A percentile compares a stretch with the other conserved stretches of the same genome.
Conservation (phyloP, 1,284 basidiomycete species). For the Ceratorhiza oryzae-sativae region DNA sequence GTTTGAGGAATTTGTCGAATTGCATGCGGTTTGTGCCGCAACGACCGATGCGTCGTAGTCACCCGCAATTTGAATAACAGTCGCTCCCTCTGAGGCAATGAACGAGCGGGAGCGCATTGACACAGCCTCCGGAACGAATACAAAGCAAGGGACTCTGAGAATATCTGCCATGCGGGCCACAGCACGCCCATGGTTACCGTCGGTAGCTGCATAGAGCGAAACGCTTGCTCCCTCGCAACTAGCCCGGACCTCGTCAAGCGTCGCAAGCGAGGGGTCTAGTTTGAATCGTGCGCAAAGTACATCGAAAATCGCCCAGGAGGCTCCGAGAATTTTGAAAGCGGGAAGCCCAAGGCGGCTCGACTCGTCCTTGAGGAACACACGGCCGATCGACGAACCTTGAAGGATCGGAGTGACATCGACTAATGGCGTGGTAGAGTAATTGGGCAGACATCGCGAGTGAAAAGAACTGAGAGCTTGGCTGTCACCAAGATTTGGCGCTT, state of each 20-base stretch:
- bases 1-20: neutral
- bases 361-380: constrained; percentile 41
- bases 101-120: constrained; percentile 16
- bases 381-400: constrained; percentile 22
- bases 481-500: too few species aligned
- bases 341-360: constrained; percentile 38
- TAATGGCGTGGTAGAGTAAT: constrained; percentile 33
- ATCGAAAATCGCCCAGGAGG: constrained; percentile 40
- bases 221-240: neutral
- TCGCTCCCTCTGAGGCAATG: constrained; percentile 28
- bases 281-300: constrained; percentile 6
- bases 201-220: constrained; percentile 39
- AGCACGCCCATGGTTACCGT: constrained; percentile 43
- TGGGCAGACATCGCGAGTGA: constrained; percentile 12
- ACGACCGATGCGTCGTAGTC: constrained; percentile 39
- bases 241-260: constrained; percentile 4
- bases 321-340: constrained; percentile 44
- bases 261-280: neutral
- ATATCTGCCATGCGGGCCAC: constrained; percentile 39
- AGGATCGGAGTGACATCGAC: constrained; percentile 21
- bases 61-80: neutral
- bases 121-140: constrained; percentile 35
- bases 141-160: constrained; percentile 7
- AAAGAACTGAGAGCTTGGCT: too few species aligned
- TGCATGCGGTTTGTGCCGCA: constrained; percentile 1